Evolutionary conservation across 768 basidiomycete genomes (phyloP), one percentile per base, ranked within the genome.

Genomic region (Cystobasidium onofrii): DNA sequence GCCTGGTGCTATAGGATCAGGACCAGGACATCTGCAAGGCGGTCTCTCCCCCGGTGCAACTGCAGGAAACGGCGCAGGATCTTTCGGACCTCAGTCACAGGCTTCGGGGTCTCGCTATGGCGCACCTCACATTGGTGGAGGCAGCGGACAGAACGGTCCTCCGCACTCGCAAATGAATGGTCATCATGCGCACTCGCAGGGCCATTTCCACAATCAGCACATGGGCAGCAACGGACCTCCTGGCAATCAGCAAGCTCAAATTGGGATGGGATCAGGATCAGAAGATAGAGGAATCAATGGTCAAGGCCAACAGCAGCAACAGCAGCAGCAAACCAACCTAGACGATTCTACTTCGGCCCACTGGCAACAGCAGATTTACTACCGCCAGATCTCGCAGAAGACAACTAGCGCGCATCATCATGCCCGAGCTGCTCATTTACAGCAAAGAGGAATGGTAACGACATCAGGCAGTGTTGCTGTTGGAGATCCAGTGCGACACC

Each of bases 361-460:
- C 60, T 78, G 77, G 76, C 75, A 75, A 13, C 76, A 78, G 66
- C 78, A 79, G 46, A 66, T 78, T 46, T 41, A 71, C 13, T 76
- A 76, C 46, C 77, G 78, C 1, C 73, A 93, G 91, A 87, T 91
- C 83, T 87, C 90, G 75, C 88, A 95, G 78, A 86, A 88, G 39
- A 88, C 91, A 29, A 88, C 89, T 73, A 89, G 90, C 1, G 91
- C 92, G 0, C 93, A 97, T 81, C 93, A 96, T 80, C 88, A 95
- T 67, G 96, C 96, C 15, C 86, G 94, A 61, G 89, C 92, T n/a
- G 94, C 90, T 74, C 93, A 93, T 63, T 89, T 97, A 86, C 91
- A 92, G 41, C 89, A 91, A 23, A 87, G 96, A 60, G 90, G 89
- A 81, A 93, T 94, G 23, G 46, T 50, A 10, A 94, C 92, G 74